These are phyloP conservation scores for Vaucheria bursata DNA, from an alignment of 352 stramenopile species.

Conservation along the genomic window DNA sequence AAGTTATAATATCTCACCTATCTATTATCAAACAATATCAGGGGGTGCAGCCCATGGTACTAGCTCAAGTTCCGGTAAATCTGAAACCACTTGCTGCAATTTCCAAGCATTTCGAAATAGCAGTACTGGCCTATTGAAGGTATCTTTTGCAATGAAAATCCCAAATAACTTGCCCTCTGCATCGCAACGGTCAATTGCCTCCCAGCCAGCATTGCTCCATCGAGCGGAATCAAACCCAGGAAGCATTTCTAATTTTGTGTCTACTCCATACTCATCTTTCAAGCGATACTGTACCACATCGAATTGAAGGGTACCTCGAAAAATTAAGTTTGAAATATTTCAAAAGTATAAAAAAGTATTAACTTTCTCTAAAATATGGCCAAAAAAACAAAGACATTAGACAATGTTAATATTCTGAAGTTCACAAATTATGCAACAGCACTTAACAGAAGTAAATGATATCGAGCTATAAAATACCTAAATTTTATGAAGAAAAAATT, in stretches of 20 bases:
- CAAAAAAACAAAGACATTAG: constrained; percentile 6
- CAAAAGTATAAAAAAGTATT: no score
- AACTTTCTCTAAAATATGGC: constrained; percentile 43
- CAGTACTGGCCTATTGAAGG: constrained; percentile 47
- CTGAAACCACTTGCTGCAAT: constrained; percentile 43
- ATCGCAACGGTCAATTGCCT: constrained; percentile 44
- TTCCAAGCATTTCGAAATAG: constrained; percentile 53
- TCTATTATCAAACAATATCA: no score
- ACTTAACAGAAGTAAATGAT: no score
- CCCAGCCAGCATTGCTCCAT: constrained; percentile 56
- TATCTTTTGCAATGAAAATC: constrained; percentile 47
- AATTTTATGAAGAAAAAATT: no score
- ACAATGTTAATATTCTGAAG: neutral
- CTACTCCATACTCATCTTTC: constrained; percentile 66
- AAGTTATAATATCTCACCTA: no score
- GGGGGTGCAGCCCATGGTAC: constrained; percentile 50
- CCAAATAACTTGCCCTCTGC: constrained; percentile 47
- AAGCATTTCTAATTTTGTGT: constrained; percentile 62
- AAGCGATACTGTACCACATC: constrained; percentile 61
- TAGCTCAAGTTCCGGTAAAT: constrained; percentile 47
- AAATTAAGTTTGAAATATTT: no score
- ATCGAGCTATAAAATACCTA: no score
- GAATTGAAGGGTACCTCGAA: constrained; percentile 63
- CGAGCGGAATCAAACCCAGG: constrained; percentile 59
- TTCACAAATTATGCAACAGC: no score